These are phyloP conservation scores for Neurospora africana DNA, from an alignment of 495 filamentous ascomycete species.

Conservation along the genomic window DNA sequence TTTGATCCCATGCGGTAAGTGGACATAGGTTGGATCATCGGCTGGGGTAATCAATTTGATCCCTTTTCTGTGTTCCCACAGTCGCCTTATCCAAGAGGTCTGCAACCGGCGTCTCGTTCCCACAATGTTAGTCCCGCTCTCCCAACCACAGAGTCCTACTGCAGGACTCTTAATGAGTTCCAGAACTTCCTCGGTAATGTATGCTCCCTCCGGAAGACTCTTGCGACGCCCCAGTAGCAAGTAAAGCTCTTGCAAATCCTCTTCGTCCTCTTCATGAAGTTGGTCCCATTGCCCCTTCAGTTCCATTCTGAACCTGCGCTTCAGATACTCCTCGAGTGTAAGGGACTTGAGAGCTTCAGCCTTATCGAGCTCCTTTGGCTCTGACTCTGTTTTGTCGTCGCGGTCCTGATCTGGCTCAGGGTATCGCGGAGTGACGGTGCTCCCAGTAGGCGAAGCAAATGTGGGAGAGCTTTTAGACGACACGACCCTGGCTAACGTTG, in stretches of 20 bases:
- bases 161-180: background rate
- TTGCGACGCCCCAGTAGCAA: background rate
- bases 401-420: too few relatives aligned
- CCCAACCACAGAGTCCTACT: too few relatives aligned
- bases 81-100: background rate
- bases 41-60: background rate
- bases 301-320: background rate
- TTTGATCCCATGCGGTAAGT: background rate
- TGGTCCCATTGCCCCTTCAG: background rate
- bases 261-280: background rate
- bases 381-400: background rate
- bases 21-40: background rate
- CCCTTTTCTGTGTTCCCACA: background rate
- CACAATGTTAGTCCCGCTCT: too few relatives aligned
- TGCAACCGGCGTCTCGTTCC: background rate
- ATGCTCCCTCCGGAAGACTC: background rate
- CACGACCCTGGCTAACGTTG: background rate
- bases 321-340: background rate
- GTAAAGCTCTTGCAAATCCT: background rate
- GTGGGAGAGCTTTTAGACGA: background rate
- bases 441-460: background rate
- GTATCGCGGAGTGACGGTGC: too few relatives aligned
- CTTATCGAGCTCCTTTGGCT: background rate
- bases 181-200: background rate
- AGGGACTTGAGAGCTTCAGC: background rate